These are phyloP conservation scores for Fusarium anthophilum DNA, from an alignment of 2,329 filamentous ascomycete species.

Conservation along the genomic window DNA sequence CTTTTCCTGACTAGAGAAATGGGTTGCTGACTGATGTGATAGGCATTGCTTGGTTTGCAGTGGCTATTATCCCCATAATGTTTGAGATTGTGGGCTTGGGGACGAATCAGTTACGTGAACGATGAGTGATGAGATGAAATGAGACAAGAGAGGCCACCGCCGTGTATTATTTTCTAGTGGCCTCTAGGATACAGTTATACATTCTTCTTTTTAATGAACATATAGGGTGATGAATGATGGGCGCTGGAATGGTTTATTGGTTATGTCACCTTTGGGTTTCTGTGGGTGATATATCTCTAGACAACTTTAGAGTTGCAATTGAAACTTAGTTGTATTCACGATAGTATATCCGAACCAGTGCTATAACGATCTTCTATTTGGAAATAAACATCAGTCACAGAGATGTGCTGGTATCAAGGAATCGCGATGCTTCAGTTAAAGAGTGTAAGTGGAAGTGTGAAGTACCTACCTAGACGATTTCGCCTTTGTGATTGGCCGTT, in stretches of 20 bases:
- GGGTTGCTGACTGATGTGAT: slow-evolving; percentile 7
- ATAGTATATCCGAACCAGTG: no score
- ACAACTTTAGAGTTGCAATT: slow-evolving; percentile 16
- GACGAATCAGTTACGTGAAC: slow-evolving; percentile 49
- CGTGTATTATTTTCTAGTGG: slow-evolving; percentile 9
- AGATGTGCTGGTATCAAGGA: background rate
- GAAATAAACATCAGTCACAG: background rate
- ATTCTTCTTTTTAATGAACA: slow-evolving; percentile 32
- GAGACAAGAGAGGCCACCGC: slow-evolving; percentile 1
- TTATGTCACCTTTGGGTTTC: slow-evolving; percentile 1
- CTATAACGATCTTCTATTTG: background rate
- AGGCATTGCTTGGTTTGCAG: slow-evolving; percentile 86
- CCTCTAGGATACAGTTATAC: slow-evolving; percentile 29
- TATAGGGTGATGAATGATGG: slow-evolving; percentile 34
- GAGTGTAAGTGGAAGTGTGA: background rate
- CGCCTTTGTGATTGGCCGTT: slow-evolving; percentile 18
- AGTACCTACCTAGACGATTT: background rate
- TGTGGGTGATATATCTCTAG: slow-evolving; percentile 9
- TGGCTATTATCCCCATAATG: slow-evolving; percentile 76
- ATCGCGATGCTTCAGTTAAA: background rate
- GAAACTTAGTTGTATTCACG: background rate
- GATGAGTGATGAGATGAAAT: slow-evolving; percentile 33
- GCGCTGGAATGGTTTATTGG: slow-evolving; percentile 31
- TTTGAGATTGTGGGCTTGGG: slow-evolving; percentile 70
- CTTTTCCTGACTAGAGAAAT: background rate